Percentiles rank a stretch among this genome's conserved stretches.
These are phyloP conservation scores for Penicillium italicum DNA, from an alignment of 2,329 filamentous ascomycete genomes.

Conservation along the genomic window DNA sequence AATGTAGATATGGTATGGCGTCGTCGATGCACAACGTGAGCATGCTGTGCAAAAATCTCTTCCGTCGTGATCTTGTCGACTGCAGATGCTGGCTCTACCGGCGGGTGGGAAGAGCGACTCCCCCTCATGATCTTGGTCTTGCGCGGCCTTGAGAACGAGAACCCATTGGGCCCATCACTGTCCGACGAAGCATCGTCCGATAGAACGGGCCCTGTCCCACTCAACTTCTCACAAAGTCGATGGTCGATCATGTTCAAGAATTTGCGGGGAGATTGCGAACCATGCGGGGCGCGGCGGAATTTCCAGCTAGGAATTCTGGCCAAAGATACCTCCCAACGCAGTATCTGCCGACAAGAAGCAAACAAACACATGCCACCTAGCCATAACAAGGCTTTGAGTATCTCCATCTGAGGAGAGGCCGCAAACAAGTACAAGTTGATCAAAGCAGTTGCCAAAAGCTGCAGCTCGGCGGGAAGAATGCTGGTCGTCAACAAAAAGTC, in stretches of 20 bases:
- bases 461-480: slow-evolving; percentile 78
- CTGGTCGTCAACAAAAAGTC: slow-evolving; percentile 84
- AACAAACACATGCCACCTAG: slow-evolving; percentile 74
- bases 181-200: slow-evolving; percentile 39
- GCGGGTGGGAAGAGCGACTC: slow-evolving; percentile 12
- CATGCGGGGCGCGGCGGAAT: slow-evolving; percentile 58
- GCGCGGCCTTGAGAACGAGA: slow-evolving; percentile 36
- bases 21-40: slow-evolving; percentile 20
- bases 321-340: slow-evolving; percentile 79
- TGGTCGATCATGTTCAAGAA: slow-evolving; percentile 43
- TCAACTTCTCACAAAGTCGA: slow-evolving; percentile 50
- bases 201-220: slow-evolving; percentile 30
- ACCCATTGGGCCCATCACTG: slow-evolving; percentile 33
- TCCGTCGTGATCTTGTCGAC: slow-evolving; percentile 25
- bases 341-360: slow-evolving; percentile 66
- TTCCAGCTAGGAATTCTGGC: slow-evolving; percentile 90
- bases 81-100: slow-evolving; percentile 18
- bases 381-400: slow-evolving; percentile 83
- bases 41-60: slow-evolving; percentile 22
- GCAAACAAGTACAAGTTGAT: slow-evolving; percentile 78
- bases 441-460: slow-evolving; percentile 76
- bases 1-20: slow-evolving; percentile 54
- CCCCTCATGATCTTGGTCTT: slow-evolving; percentile 25
- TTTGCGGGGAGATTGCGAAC: slow-evolving; percentile 35
- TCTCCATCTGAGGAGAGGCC: slow-evolving; percentile 74